Evolutionary conservation across 495 filamentous ascomycete genomes (phyloP), one percentile per base, ranked within the genome.

Genomic region (Aspergillus panamensis): DNA sequence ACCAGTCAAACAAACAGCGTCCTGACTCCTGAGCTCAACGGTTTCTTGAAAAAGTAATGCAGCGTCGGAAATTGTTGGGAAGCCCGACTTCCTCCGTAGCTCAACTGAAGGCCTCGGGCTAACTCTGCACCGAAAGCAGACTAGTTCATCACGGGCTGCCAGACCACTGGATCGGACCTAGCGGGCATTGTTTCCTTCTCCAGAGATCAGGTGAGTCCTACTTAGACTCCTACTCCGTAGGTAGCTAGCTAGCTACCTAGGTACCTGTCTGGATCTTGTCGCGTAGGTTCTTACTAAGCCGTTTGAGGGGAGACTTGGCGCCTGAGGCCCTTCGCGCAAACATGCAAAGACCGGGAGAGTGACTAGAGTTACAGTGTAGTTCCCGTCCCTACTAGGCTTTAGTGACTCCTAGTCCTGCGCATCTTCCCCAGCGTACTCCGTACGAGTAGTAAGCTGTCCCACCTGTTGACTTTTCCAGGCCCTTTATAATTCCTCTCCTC

Each of bases 21-120:
- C n/a, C n/a, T 14, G 9, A 33, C 9, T n/a, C n/a, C 49, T 51
- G 8, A 43, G 40, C 16, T 57, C 55, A 57, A 57, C 55, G 45
- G 55, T 57, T 57, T 51, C 47, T 39, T 51, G 47, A 16, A 31
- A 31, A 43, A 42, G 51, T 6, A 54, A 39, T 10, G 29, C 20
- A 54, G 7, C n/a, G 3, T 30, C 29, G 14, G 39, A 30, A 44
- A 29, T 47, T 48, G 47, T 58, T 52, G 58, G 52, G 30, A 13
- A 16, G n/a, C 60, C 63, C 63, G 63, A 49, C 50, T 62, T 66
- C n/a, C 60, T 61, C 63, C 63, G 63, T 30, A 13, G 32, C 57
- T 55, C 60, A 59, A 62, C 63, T 58, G 53, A 57, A 21, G 51
- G 35, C 61, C 61, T 59, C 57, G 61, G 57, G 48, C 45, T 20